Evolutionary conservation across 2,329 filamentous ascomycete species (phyloP), one percentile per base, ranked within the genome.

Genomic region (Lachnellula cervina): DNA sequence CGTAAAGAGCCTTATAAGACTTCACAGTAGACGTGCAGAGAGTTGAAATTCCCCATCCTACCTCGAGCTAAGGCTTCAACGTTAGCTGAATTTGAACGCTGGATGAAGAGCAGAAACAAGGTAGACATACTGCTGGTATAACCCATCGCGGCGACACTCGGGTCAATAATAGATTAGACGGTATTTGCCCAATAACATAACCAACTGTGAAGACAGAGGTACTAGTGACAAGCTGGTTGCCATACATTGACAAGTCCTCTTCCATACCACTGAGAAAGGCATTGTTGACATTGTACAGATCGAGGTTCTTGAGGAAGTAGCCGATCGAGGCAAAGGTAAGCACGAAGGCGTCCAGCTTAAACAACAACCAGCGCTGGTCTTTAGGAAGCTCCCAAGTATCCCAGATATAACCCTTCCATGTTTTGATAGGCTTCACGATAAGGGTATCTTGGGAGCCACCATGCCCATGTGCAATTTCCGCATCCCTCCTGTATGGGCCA

Each of bases 191-290:
- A 49, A 80, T 73, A 0, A 80, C 74, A 58, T 81, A 81, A 16
- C 78, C 79, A 2, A 78, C 73, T 0, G 76, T 81, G 76, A 77
- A 82, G 28, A 71, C 73, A 3, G 77, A 72, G 51, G 77, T 73
- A 69, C 79, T 77, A 52, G 77, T 76, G 56, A 80, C 78, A 14
- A 79, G 71, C 56, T 80, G 66, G 54, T 80, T 78, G 4, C 70
- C 68, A 56, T 78, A 77, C 40, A 81, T 67, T 1, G 68, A 66
- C 2, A 80, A 64, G 50, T 79, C 76, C 60, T 79, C 75, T 64
- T 79, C 73, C 74, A 76, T 77, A 38, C 74, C 73, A 34, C 58
- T 64, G 8, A 69, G 63, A 38, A 66, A 70, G 9, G 63, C 63
- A 56, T 61, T 64, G 19, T 57, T 62, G 49, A 64, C 53, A 38